Evolutionary conservation across 352 stramenopile species (phyloP), one percentile per base, ranked within the genome.

Genomic region (Aphanomyces invadans): DNA sequence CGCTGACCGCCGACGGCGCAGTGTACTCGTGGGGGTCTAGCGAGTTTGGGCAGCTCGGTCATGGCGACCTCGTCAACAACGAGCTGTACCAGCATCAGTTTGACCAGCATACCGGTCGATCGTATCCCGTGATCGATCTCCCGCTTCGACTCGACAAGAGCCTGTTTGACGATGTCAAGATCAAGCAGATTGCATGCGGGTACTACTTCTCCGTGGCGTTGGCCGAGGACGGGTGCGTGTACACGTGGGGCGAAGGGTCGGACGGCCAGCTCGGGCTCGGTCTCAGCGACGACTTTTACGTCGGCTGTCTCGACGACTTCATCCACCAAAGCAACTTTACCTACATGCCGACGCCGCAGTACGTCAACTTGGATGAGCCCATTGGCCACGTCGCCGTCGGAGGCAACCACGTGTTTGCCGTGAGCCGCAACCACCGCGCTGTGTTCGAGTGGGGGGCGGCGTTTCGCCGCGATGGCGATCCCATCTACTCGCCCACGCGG

Each of bases 401-500:
- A 31, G 82, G 80, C 2, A 91, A 91, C 48, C 80, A 88, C 55
- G 76, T 87, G 1, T 90, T 80, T 46, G 82, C 82, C 12, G 71
- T 89, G n/a, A 71, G 73, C 2, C 70, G 74, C 9, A 73, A 80
- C 49, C 71, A 72, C 25, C 70, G 68, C 21, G 80, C 70, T 23
- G 77, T 91, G 0, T 88, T 81, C 36, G 82, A 89, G 52, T 91
- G 80, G 82, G 82, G 80, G 0, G 76, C 79, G n/a, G 86, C 79
- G 75, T 72, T 84, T 62, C 73, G 80, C 0, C 75, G 82, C 19
- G 62, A 71, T 1, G 74, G 79, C n/a, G 82, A 90, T 42, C 79
- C 74, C 26, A 55, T 77, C 0, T 90, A 89, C 53, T 62, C 39
- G 17, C 82, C 82, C 1, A 56, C 80, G 19, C 54, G 77, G 23